A percentile compares a stretch with the other conserved stretches of the same genome.
Conservation (phyloP, 2,329 filamentous ascomycete genomes). For the Akanthomyces lecanii region DNA sequence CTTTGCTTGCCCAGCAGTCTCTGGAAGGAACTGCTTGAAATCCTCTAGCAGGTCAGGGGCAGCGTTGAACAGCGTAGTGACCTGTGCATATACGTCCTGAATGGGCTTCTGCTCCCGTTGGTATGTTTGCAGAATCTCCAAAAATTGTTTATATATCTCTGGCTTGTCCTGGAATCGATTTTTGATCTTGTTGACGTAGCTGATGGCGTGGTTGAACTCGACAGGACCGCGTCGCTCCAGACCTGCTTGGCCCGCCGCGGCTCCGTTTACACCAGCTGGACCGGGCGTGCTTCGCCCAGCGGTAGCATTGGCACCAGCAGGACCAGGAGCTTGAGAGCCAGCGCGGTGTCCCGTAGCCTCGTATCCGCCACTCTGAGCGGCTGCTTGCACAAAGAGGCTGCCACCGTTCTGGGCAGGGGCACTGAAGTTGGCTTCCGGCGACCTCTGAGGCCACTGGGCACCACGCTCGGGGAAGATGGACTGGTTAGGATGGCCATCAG, state of each 20-base stretch:
- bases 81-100: constrained; percentile 95
- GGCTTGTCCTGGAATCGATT: constrained; percentile 96
- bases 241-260: constrained; percentile 54
- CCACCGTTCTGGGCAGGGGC: constrained; percentile 50
- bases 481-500: constrained; percentile 41
- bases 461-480: constrained; percentile 45
- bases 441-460: constrained; percentile 54
- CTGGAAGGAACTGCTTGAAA: constrained; percentile 96
- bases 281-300: constrained; percentile 56
- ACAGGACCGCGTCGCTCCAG: constrained; percentile 89
- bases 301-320: constrained; percentile 49
- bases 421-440: constrained; percentile 58
- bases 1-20: constrained; percentile 62
- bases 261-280: constrained; percentile 58
- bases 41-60: constrained; percentile 94
- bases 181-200: constrained; percentile 99
- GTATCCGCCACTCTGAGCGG: constrained; percentile 34
- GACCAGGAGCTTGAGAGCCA: constrained; percentile 34
- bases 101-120: constrained; percentile 98
- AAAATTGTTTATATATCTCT: constrained; percentile 98
- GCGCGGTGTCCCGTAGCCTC: constrained; percentile 23
- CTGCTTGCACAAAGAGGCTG: constrained; percentile 43
- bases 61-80: constrained; percentile 87
- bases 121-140: constrained; percentile 97
- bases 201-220: constrained; percentile 98